Base-by-base conservation (phyloP, 768 basidiomycete genomes). In the Terana coerulea region DNA sequence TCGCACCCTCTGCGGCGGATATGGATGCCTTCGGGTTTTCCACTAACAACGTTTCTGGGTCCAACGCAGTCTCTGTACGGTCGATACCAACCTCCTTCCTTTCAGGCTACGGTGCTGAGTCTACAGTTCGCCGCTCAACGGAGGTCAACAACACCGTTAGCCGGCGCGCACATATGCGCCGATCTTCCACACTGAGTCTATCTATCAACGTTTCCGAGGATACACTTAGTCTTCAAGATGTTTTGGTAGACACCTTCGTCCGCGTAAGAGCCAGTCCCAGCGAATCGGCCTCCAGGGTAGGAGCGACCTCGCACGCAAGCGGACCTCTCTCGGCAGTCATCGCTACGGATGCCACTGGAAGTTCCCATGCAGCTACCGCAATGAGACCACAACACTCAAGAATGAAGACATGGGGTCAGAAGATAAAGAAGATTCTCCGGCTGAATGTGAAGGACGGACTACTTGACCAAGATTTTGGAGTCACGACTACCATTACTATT, bases 21-120 rank as follows among this genome's bases (percentile, higher is more conserved):
- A 57, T 64, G 56, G 63, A 64, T 29, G 61, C 63, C 17, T 62
- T 64, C 35, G 62, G 59, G 9, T 52, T 60, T 1, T 59, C 60
- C 1, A 56, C 60, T 3, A 50, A 52, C 1, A 51, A 53, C 9
- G 56, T 60, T 5, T 43, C 54, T 0, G 43, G 48, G n/a, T n/a
- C n/a, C 8, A 31, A 50, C 9, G 46, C 55, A 5, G 26, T 46
- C 7, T 61, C 59, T 0, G 51, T 53, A 0, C 41, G 53, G 14
- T 58, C 61, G 6, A 54, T 63, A 3, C 59, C 64, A 11, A 56
- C 59, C 2, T 63, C 61, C 7, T 43, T 59, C 6, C 53, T 39
- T 10, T 62, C 60, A 8, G 45, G 34, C 3, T 34, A 39, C 19
- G 41, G 14, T 12, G 15, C 41, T 9, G 53, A 51, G 12, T 50